These are phyloP conservation scores for Vaccinium vitisidaea DNA, from an alignment of 148 eudicot species.

Conservation along the genomic window DNA sequence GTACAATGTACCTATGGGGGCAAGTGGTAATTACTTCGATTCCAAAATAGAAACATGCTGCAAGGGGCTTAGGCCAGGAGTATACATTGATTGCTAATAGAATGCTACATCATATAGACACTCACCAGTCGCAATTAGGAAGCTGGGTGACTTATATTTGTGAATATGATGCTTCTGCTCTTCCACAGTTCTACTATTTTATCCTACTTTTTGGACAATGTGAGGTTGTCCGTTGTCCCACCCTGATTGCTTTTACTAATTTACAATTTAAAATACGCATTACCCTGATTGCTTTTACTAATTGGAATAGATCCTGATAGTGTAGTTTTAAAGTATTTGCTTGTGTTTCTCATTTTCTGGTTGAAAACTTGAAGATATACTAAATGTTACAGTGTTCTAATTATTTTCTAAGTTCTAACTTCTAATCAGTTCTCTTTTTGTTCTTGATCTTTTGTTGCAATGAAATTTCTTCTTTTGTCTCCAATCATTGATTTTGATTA, in stretches of 20 bases:
- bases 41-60: neutral
- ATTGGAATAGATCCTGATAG: neutral
- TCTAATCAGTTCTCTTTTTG: neutral
- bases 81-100: neutral
- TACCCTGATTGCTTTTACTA: neutral
- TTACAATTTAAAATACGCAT: neutral
- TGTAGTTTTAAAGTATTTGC: neutral
- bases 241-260: neutral
- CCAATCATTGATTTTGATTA: neutral
- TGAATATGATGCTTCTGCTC: neutral
- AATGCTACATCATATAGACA: neutral
- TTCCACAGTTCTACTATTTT: neutral
- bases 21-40: neutral
- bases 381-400: neutral
- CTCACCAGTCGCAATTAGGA: neutral
- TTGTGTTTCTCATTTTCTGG: neutral
- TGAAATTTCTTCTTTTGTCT: neutral
- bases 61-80: neutral
- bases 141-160: neutral
- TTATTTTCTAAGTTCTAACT: too few species aligned
- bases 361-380: too few species aligned
- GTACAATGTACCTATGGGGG: neutral
- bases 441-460: neutral
- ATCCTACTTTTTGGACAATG: neutral
- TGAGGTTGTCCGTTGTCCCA: neutral